Conservation (phyloP, 495 filamentous ascomycete genomes). For the Daldinia concentrica region DNA sequence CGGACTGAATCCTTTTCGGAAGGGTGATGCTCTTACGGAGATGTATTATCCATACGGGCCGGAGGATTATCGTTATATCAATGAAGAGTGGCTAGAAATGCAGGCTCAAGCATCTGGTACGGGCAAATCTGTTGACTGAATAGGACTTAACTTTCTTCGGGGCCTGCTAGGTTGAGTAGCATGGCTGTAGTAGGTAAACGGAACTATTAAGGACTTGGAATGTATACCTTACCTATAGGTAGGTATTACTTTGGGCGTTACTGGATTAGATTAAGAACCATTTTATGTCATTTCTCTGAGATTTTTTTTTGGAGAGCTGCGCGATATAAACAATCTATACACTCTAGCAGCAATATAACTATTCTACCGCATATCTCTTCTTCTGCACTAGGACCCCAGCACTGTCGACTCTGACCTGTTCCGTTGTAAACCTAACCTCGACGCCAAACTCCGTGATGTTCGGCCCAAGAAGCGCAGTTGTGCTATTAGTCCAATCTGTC, state of each 20-base stretch:
- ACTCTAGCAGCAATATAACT: neutral
- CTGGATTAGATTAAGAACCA: too few relatives aligned
- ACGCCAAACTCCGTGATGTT: constrained; percentile 28
- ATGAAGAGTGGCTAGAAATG: neutral
- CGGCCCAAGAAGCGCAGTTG: constrained; percentile 28
- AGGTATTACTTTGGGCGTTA: too few relatives aligned
- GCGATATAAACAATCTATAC: too few relatives aligned
- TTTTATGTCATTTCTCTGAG: too few relatives aligned
- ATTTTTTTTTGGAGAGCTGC: too few relatives aligned
- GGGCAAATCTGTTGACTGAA: neutral
- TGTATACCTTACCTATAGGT: too few relatives aligned
- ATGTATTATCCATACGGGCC: neutral
- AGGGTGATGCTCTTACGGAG: neutral
- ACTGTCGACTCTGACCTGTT: constrained; percentile 36
- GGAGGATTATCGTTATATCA: neutral
- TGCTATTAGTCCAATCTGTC: constrained; percentile 38
- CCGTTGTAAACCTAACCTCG: constrained; percentile 38
- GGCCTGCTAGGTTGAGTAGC: too few relatives aligned
- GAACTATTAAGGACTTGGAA: too few relatives aligned
- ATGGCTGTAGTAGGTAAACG: too few relatives aligned
- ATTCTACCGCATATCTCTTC: constrained; percentile 23
- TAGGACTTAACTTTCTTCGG: too few relatives aligned
- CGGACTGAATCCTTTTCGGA: neutral
- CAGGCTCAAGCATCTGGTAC: neutral
- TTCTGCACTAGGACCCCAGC: constrained; percentile 24